These are phyloP conservation scores for Pyrus bretschneideri DNA, from an alignment of 306 rosid genomes.

Conservation along the genomic window DNA sequence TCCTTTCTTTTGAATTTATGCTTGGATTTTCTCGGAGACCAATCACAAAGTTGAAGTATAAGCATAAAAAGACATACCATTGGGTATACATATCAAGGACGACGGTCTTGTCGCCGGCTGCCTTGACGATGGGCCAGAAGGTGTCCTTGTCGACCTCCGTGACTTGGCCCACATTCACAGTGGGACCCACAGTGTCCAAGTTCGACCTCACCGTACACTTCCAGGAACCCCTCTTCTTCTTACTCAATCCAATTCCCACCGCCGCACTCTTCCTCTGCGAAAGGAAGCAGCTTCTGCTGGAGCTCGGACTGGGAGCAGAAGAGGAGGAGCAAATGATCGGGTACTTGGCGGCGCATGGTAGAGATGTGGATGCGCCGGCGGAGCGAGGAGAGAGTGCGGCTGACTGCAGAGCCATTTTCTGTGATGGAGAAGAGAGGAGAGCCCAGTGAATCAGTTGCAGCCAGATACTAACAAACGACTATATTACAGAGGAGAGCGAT, in stretches of 20 bases:
- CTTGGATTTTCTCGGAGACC: not conserved
- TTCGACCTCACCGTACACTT: slow-evolving; percentile 39
- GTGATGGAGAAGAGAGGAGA: slow-evolving; percentile 1
- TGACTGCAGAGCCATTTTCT: slow-evolving; percentile 50
- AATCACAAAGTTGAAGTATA: not conserved
- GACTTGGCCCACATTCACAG: slow-evolving; percentile 56
- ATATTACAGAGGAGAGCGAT: not conserved
- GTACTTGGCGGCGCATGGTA: slow-evolving; percentile 24
- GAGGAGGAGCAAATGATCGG: slow-evolving; percentile 15
- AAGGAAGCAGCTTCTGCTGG: slow-evolving; percentile 5
- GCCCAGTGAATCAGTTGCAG: not conserved
- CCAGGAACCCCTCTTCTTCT: slow-evolving; percentile 4
- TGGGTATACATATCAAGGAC: slow-evolving; percentile 98
- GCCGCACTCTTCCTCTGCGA: slow-evolving; percentile 14
- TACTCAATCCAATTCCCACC: slow-evolving; percentile 12
- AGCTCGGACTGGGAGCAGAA: not conserved
- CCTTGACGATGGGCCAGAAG: slow-evolving; percentile 95
- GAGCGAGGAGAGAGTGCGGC: slow-evolving; percentile 38
- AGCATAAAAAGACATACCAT: slow-evolving; percentile 38
- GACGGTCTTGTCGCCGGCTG: slow-evolving; percentile 82
- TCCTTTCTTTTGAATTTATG: not conserved
- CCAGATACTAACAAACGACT: not conserved
- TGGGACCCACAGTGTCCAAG: slow-evolving; percentile 64
- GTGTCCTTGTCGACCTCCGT: slow-evolving; percentile 88
- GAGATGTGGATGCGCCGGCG: slow-evolving; percentile 17